Percentiles rank a stretch among this genome's conserved stretches.
phyloP scores from a whole-genome alignment of 305 asterid genomes.

The Fraxinus velutina region DNA sequence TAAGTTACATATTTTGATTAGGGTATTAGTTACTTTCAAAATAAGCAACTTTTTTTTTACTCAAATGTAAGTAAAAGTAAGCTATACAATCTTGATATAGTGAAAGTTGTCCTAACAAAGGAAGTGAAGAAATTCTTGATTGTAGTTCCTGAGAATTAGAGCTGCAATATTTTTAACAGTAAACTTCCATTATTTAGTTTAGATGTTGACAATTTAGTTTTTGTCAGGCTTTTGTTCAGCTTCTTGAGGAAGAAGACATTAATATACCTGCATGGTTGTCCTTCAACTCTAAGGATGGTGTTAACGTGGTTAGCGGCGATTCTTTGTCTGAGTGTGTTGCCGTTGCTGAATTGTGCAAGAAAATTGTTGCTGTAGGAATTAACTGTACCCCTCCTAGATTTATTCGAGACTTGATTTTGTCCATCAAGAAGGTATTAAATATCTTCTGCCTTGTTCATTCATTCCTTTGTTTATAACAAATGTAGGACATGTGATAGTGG shows the following conservation, averaged over 20 bases:
- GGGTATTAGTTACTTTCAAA: neutral
- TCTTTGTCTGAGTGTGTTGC: slow-evolving; percentile 68
- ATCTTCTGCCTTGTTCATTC: slow-evolving; percentile 11
- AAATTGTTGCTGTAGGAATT: slow-evolving; percentile 76
- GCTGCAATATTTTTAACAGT: neutral
- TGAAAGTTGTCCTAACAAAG: neutral
- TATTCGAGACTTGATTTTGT: slow-evolving; percentile 64
- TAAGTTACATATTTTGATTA: neutral
- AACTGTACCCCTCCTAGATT: slow-evolving; percentile 97
- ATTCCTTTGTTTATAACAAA: neutral
- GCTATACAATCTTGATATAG: neutral
- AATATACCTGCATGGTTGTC: slow-evolving; percentile 86
- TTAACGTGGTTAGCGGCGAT: slow-evolving; percentile 85
- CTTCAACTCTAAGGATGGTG: slow-evolving; percentile 91
- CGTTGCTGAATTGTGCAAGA: slow-evolving; percentile 66
- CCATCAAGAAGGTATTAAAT: slow-evolving; percentile 58
- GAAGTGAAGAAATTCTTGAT: neutral
- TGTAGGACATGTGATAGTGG: neutral
- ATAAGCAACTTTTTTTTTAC: neutral
- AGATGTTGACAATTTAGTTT: slow-evolving; percentile 26
- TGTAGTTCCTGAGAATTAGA: neutral
- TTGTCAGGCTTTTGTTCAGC: slow-evolving; percentile 73
- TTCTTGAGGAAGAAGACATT: slow-evolving; percentile 78
- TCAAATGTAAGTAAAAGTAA: neutral
- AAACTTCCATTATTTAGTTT: neutral